Evolutionary conservation across 1,139 yeast species (phyloP), one percentile per base, ranked within the genome.

Genomic region (Kurtzmaniella quercitrusa): DNA sequence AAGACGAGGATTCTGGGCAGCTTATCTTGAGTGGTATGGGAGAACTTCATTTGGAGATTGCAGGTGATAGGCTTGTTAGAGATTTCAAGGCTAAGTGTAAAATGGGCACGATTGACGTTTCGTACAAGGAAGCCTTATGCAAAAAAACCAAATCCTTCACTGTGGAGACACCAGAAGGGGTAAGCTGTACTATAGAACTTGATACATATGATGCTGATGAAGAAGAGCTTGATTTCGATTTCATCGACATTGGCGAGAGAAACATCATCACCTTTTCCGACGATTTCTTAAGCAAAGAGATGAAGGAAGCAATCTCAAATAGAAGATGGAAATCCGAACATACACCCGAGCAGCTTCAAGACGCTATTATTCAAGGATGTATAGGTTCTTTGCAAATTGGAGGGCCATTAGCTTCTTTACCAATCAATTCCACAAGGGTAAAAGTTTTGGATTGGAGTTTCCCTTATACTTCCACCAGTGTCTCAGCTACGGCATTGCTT

Each of bases 11-110:
- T 48, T 71, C 87, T 46, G 96, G 96, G 0, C 97, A 93, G 62
- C 82, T 90, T 0, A 73, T 90, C 24, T 63, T 93, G 31, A 82
- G 95, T 42, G 99, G 98, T 2, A 90, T 93, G 97, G 98, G 98
- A 15, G 96, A 90, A 56, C 70, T 93, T 42, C 98, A 93, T 62
- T 72, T 93, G 44, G 98, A 93, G 52, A 90, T 93, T 52, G 86
- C 94, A 1, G 75, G 76, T 44, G 95, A 89, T 52, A 71, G 97
- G 46, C 72, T 93, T 41, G 66, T 84, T 17, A 79, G 79, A 43
- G 96, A 89, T 49, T 75, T 91, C 75, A 84, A 85, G 58, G 96
- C 95, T 2, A 81, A 82, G 46, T 85, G 87, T 0, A 82, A 82
- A 41, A 74, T 90, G 42, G 90, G 96, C 34, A 82, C 82, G 44